These are phyloP conservation scores for Pisolithus albus DNA, from an alignment of 768 basidiomycete genomes.

Conservation along the genomic window DNA sequence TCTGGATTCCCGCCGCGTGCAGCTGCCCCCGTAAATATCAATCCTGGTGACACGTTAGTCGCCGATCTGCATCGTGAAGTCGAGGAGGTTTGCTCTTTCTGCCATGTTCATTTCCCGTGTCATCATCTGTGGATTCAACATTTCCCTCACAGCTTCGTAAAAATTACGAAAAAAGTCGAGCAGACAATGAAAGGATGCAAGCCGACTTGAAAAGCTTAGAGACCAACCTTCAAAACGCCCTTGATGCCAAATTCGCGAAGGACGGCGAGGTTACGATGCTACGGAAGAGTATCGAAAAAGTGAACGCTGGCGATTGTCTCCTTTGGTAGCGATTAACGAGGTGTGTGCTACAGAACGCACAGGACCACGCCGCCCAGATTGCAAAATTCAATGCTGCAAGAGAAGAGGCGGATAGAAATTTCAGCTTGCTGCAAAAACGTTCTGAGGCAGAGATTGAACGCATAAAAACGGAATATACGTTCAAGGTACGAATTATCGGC, in stretches of 20 bases:
- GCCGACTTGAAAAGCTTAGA: conserved; percentile 37
- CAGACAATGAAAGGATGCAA: conserved; percentile 33
- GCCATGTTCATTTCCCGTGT: background rate
- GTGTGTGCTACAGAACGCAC: conserved; percentile 36
- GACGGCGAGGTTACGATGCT: conserved; percentile 68
- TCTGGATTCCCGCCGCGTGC: conserved; percentile 5
- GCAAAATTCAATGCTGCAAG: conserved; percentile 51
- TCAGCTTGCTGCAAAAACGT: conserved; percentile 50
- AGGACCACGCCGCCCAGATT: conserved; percentile 54
- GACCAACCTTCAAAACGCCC: conserved; percentile 39
- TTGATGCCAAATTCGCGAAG: conserved; percentile 47
- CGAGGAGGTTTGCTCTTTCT: conserved; percentile 38
- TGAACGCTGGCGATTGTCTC: conserved; percentile 15
- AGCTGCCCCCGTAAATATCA: background rate
- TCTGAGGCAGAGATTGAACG: conserved; percentile 65
- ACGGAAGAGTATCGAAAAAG: conserved; percentile 64
- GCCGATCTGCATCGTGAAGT: conserved; percentile 30
- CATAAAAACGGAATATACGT: conserved; percentile 58
- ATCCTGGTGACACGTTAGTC: conserved; percentile 1
- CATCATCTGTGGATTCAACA: conserved; percentile 7
- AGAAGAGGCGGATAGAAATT: conserved; percentile 53
- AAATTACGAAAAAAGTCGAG: conserved; percentile 40
- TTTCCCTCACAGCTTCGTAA: conserved; percentile 38
- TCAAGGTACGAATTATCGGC: conserved; percentile 45
- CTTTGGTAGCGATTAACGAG: background rate